Evolutionary conservation across 371 early-diverging fungal species (phyloP), one percentile per base, ranked within the genome.

Genomic region (Mortierella sp.): DNA sequence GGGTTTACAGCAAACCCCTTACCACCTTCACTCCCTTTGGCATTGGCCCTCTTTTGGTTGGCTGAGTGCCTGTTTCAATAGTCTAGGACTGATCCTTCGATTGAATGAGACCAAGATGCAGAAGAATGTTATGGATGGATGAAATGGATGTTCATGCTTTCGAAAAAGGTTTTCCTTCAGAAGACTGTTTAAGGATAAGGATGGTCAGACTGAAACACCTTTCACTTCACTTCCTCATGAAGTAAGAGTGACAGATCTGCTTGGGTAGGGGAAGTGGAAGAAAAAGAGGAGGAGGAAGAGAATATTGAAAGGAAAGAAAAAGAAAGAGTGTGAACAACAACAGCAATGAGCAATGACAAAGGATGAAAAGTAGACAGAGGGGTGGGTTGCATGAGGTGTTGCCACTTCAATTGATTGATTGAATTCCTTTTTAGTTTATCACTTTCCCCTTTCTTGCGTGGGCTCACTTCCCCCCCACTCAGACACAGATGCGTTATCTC

Each of bases 401-500:
- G 39, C 66, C 40, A 64, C 37, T 4, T 64, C 22, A 13, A 61
- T 31, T 61, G 61, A 61, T 61, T 16, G 31, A 34, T 9, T 16
- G 29, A 29, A 31, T 64, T 58, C 67, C 16, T 34, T 14, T 41
- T 37, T 31, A 13, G 53, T 41, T 63, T 64, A 52, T 44, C 64
- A 47, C 68, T 66, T 29, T 43, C 34, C 39, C 69, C 39, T 43
- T 69, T 31, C 37, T 34, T 48, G 48, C 6, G 48, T 48, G 48
- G 48, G 48, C 48, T 48, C 48, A 48, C 8, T n/a, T 8, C 48
- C 5, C 8, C 45, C 4, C 45, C 31, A 29, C 58, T 31, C 58
- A 55, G 34, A 22, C 48, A 55, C 31, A 55, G 61, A 61, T 61
- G 61, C 37, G 61, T 61, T 61, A 61, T 61, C 61, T 61, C 37